Conservation (phyloP, 2,329 filamentous ascomycete genomes). For the Hansfordia pulvinata region DNA sequence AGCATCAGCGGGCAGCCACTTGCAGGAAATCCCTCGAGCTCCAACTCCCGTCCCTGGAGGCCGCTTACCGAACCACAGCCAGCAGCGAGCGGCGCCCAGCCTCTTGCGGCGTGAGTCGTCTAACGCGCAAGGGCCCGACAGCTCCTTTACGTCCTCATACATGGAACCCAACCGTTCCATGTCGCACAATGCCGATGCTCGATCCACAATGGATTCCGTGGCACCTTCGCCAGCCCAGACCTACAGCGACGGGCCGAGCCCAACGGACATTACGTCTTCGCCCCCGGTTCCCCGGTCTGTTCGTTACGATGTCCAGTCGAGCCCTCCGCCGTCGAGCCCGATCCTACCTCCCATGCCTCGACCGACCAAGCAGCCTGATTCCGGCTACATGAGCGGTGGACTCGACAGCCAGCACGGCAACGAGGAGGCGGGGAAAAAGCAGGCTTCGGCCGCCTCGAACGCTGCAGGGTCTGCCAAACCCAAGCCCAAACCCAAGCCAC, state of each 20-base stretch:
- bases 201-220: conserved; percentile 37
- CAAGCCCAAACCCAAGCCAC: conserved; percentile 21
- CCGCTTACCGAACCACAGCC: conserved; percentile 12
- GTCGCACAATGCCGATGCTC: conserved; percentile 33
- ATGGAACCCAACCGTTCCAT: conserved; percentile 22
- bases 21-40: conserved; percentile 61
- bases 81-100: conserved; percentile 25
- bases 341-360: conserved; percentile 50
- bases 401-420: conserved; percentile 46
- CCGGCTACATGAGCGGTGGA: conserved; percentile 75
- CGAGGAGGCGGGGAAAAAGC: conserved; percentile 41
- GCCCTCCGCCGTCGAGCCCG: conserved; percentile 68
- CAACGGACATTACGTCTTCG: conserved; percentile 77
- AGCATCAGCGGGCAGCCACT: conserved; percentile 30
- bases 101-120: conserved; percentile 47
- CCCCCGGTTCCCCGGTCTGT: conserved; percentile 62
- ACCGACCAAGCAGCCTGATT: conserved; percentile 53
- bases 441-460: conserved; percentile 19
- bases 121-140: conserved; percentile 34
- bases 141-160: conserved; percentile 12
- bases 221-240: conserved; percentile 34
- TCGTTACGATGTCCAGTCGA: conserved; percentile 35
- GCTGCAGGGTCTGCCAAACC: conserved; percentile 9
- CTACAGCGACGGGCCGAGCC: conserved; percentile 49
- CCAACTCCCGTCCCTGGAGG: conserved; percentile 60